These are phyloP conservation scores for Vitis vinifera DNA, from an alignment of 164 flowering plant genomes.

Conservation along the genomic window ASM3070453v1 NC_081814.1:785501-786000, in stretches of 20 bases:
- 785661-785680: conserved; percentile 26
- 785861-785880: no score
- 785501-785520: no score
- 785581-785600: conserved; percentile 33
- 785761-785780: conserved; percentile 19
- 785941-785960: no score
- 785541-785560: not conserved
- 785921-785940: no score
- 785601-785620: conserved; percentile 32
- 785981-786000: no score
- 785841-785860: not conserved
- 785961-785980: no score
- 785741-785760: conserved; percentile 29
- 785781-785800: conserved; percentile 17
- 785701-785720: conserved; percentile 24
- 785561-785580: conserved; percentile 30
- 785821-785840: not conserved
- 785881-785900: no score
- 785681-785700: conserved; percentile 9
- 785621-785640: conserved; percentile 33
- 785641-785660: conserved; percentile 26
- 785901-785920: no score
- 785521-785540: not conserved
- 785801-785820: not conserved
- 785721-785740: conserved; percentile 17